Conservation (phyloP, 805 yeast species). For the Brettanomyces nanus region DNA sequence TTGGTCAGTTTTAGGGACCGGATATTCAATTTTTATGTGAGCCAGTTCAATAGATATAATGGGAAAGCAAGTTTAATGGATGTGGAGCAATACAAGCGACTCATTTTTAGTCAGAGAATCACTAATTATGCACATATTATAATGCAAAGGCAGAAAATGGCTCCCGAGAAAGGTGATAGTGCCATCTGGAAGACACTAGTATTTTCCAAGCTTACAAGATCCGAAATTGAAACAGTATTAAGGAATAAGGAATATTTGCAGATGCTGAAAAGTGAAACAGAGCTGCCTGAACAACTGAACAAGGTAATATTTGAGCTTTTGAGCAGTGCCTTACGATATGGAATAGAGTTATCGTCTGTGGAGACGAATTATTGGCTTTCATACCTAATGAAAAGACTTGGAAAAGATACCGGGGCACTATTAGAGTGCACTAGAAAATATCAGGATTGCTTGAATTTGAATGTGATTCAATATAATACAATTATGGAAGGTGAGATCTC, state of each 20-base stretch:
- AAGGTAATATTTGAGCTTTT: neutral
- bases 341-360: neutral
- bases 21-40: neutral
- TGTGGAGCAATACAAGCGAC: neutral
- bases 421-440: neutral
- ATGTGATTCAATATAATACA: neutral
- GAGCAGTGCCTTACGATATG: neutral
- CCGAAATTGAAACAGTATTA: neutral
- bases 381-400: neutral
- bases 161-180: neutral
- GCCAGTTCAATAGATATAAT: neutral
- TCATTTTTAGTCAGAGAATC: neutral
- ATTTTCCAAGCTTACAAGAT: neutral
- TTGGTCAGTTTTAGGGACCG: neutral
- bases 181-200: neutral
- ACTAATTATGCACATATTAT: neutral
- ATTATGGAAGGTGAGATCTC: neutral
- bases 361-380: neutral
- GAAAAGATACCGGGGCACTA: neutral
- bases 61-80: neutral
- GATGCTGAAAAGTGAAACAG: too few relatives aligned
- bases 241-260: neutral
- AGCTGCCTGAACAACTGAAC: neutral
- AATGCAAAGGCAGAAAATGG: neutral
- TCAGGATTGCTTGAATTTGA: neutral